A percentile compares a stretch with the other conserved stretches of the same genome.
phyloP scores from a whole-genome alignment of 192 early-diverging fungal genomes.

The Entomortierella chlamydospora region DNA sequence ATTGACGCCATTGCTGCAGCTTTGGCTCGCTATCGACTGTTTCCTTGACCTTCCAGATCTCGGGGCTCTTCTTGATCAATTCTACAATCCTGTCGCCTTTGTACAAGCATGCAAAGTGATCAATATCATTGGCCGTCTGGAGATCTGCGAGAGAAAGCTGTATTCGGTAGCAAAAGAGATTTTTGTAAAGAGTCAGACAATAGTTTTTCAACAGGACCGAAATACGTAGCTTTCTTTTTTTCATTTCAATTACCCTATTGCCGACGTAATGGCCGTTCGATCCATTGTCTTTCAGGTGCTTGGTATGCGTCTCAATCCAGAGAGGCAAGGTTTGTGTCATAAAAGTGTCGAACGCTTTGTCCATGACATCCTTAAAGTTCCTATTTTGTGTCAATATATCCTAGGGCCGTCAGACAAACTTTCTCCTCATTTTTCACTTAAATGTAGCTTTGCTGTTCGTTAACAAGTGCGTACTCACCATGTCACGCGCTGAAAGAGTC shows the following conservation, averaged over 20 bases:
- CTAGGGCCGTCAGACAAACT: no score
- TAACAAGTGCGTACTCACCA: conserved; percentile 10
- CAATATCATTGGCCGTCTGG: conserved; percentile 27
- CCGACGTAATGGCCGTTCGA: conserved; percentile 45
- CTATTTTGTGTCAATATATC: neutral
- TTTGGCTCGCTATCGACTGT: conserved; percentile 27
- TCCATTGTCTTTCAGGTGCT: conserved; percentile 40
- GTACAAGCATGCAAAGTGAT: conserved; percentile 10
- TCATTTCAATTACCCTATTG: conserved; percentile 13
- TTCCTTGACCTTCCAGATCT: conserved; percentile 48
- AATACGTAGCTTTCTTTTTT: neutral
- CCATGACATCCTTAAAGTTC: conserved; percentile 39
- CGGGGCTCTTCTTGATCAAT: conserved; percentile 16
- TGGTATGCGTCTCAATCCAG: conserved; percentile 40
- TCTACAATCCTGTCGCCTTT: conserved; percentile 21
- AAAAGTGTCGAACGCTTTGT: conserved; percentile 17
- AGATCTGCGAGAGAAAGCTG: conserved; percentile 37
- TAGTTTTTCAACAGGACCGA: no score
- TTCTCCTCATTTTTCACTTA: neutral
- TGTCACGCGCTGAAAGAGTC: conserved; percentile 20
- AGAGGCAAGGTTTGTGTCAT: conserved; percentile 4
- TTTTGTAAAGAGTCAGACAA: no score
- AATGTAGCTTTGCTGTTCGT: no score
- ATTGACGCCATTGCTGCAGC: conserved; percentile 32
- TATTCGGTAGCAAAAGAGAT: no score